phyloP scores from a whole-genome alignment of 75 land plant genomes.

The Cunninghamia lanceolata region DNA sequence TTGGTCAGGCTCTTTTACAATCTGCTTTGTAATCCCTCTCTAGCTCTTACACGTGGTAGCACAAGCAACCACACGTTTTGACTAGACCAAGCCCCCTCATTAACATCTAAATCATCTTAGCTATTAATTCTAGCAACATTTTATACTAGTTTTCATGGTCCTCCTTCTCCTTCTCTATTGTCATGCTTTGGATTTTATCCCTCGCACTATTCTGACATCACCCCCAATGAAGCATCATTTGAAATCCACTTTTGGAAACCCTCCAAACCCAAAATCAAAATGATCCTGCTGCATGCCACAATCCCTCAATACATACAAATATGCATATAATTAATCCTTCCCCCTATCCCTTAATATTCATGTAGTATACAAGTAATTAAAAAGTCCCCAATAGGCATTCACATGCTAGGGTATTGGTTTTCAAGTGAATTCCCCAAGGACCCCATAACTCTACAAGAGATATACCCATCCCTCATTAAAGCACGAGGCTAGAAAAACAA shows the following conservation, averaged over 20 bases:
- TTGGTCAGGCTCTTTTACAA: conserved; percentile 33
- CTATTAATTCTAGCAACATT: conserved; percentile 69
- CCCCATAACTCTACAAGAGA: too few relatives aligned
- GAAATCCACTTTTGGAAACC: conserved; percentile 70
- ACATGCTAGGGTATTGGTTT: too few relatives aligned
- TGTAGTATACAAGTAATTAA: too few relatives aligned
- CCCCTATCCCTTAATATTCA: too few relatives aligned
- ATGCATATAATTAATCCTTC: too few relatives aligned
- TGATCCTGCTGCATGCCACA: background rate
- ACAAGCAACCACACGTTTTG: conserved; percentile 60
- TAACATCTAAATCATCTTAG: conserved; percentile 58
- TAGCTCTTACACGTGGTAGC: conserved; percentile 68
- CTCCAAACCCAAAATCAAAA: background rate
- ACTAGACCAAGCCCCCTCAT: conserved; percentile 60
- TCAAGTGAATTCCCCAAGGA: too few relatives aligned
- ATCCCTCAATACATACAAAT: too few relatives aligned
- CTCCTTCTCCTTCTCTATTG: conserved; percentile 12
- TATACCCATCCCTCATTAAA: too few relatives aligned
- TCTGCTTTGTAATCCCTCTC: conserved; percentile 56
- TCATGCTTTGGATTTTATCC: conserved; percentile 15
- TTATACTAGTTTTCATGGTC: conserved; percentile 34
- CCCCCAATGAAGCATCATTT: conserved; percentile 50
- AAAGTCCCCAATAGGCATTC: too few relatives aligned
- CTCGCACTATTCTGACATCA: conserved; percentile 50
- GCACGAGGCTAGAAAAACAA: too few relatives aligned